Conservation (phyloP, 495 filamentous ascomycete genomes). For the Xylaria sp. region DNA sequence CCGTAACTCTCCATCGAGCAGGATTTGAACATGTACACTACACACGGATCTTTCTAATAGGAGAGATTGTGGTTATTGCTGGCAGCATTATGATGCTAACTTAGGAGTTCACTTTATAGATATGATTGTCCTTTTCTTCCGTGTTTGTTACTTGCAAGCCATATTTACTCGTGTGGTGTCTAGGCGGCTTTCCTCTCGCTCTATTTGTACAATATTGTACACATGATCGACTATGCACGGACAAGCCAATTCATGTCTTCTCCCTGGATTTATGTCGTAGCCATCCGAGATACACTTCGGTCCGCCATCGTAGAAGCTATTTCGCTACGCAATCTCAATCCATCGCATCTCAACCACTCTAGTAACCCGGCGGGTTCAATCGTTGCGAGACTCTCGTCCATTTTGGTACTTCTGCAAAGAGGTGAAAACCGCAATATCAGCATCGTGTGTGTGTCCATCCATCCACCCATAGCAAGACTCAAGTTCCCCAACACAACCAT, state of each 20-base stretch:
- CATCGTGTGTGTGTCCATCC: conserved; percentile 35
- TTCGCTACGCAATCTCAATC: conserved; percentile 3
- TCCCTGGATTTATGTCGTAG: not conserved
- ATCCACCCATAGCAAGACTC: not conserved
- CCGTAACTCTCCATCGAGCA: not conserved
- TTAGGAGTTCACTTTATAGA: conserved; percentile 9
- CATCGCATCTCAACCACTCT: conserved; percentile 39
- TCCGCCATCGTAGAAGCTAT: not conserved
- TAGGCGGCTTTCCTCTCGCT: not conserved
- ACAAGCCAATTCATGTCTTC: not conserved
- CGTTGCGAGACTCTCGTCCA: conserved; percentile 95
- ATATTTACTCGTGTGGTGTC: conserved; percentile 11
- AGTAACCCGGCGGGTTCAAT: conserved; percentile 93
- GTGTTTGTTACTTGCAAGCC: conserved; percentile 6
- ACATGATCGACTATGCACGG: conserved; percentile 13
- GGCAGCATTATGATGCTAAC: not conserved
- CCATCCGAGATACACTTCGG: not conserved
- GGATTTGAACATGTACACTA: conserved; percentile 14
- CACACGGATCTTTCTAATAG: not conserved
- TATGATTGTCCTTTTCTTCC: not conserved
- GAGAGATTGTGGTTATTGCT: not conserved
- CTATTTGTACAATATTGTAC: conserved; percentile 30
- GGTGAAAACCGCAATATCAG: conserved; percentile 24
- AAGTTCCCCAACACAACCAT: not conserved
- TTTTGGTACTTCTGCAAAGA: conserved; percentile 78